These are phyloP conservation scores for Stephanodiscus minutulus DNA, from an alignment of 108 stramenopile species.

Conservation along the genomic window DNA sequence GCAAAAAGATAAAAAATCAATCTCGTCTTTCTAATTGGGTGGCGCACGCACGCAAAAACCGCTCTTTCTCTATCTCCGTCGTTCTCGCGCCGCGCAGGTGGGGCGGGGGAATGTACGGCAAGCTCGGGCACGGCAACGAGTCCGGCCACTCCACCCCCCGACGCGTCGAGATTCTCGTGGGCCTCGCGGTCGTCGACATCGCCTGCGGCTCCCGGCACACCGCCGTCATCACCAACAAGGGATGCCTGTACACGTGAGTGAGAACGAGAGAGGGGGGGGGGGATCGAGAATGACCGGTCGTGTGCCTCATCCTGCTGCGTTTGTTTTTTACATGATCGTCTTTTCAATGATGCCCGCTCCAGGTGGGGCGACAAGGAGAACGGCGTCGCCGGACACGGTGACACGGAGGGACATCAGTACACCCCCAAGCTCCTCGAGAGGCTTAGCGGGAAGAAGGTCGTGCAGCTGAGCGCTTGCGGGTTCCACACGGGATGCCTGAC, in stretches of 20 bases:
- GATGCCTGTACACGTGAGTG: conserved; percentile 72
- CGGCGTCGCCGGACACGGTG: conserved; percentile 94
- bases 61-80: no score
- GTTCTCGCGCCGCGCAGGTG: no score
- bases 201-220: conserved; percentile 94
- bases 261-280: not conserved
- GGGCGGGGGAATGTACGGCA: conserved; percentile 98
- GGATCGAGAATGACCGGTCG: no score
- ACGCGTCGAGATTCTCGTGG: conserved; percentile 84
- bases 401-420: conserved; percentile 94
- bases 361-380: conserved; percentile 67
- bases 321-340: no score
- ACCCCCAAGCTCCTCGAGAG: conserved; percentile 84
- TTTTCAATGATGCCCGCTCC: no score
- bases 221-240: conserved; percentile 82
- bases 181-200: conserved; percentile 80
- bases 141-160: conserved; percentile 90
- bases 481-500: conserved; percentile 95
- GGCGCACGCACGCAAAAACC: not conserved
- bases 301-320: no score
- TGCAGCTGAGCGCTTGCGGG: conserved; percentile 92
- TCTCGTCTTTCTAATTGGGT: no score
- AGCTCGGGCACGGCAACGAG: conserved; percentile 95
- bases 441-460: conserved; percentile 80
- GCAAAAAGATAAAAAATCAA: no score